Evolutionary conservation across 768 basidiomycete species (phyloP).

Genomic region (Coprinopsis strossmayeri): DNA sequence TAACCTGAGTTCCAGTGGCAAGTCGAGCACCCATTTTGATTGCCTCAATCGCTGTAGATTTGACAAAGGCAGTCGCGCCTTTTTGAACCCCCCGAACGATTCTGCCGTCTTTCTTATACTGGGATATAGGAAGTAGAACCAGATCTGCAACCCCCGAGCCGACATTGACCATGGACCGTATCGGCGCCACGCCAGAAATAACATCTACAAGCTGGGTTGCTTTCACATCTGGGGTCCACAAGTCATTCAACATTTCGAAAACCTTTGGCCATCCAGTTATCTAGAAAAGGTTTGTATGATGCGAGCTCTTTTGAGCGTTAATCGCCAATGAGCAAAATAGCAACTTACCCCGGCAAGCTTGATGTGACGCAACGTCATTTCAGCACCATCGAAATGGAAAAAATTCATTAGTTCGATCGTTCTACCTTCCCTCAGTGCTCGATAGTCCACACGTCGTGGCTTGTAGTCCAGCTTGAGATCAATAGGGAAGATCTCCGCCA

Average conservation of each 20-base stretch:
- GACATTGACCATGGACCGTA: conserved; percentile 94
- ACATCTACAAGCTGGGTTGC: conserved; percentile 97
- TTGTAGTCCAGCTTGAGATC: conserved; percentile 98
- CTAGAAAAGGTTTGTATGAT: too few relatives aligned
- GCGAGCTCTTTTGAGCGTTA: conserved; percentile 6
- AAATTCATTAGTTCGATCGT: conserved; percentile 99
- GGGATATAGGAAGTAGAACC: conserved; percentile 90
- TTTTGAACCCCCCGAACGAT: conserved; percentile 90
- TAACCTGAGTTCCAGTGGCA: conserved; percentile 96
- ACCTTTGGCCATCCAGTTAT: conserved; percentile 89
- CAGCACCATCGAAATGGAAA: conserved; percentile 98
- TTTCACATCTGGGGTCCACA: conserved; percentile 99
- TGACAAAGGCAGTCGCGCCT: conserved; percentile 88
- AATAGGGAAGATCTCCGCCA: conserved; percentile 92
- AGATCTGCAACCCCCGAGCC: conserved; percentile 96
- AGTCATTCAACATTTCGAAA: conserved; percentile 88
- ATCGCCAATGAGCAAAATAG: not conserved
- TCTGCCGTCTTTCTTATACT: conserved; percentile 95
- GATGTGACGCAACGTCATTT: conserved; percentile 95
- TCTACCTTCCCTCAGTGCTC: conserved; percentile 81
- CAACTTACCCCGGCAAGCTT: conserved; percentile 73
- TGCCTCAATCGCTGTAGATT: conserved; percentile 92
- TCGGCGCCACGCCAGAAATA: conserved; percentile 93
- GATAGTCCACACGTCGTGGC: conserved; percentile 92
- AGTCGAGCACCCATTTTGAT: conserved; percentile 90